Evolutionary conservation across 2,329 filamentous ascomycete species (phyloP).

Genomic region (Aspergillus eucalypticola): DNA sequence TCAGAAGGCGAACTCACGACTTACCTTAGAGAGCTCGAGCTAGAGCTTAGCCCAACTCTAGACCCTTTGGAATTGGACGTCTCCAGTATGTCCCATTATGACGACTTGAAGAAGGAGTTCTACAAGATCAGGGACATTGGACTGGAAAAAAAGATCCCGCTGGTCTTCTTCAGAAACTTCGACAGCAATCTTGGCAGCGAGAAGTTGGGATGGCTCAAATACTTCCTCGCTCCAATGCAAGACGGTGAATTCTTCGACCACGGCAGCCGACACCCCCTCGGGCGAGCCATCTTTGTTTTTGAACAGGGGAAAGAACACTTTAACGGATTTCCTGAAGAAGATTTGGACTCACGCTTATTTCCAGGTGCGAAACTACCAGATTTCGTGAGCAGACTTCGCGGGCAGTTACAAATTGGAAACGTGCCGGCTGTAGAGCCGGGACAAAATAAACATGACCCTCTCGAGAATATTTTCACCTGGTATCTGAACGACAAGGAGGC

Average conservation of each 20-base stretch:
- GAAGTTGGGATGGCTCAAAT: conserved; percentile 7
- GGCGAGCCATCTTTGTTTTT: conserved; percentile 5
- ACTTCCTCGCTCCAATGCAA: conserved; percentile 10
- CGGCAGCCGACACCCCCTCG: background rate
- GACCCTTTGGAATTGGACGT: no score
- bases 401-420: no score
- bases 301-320: background rate
- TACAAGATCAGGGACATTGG: background rate
- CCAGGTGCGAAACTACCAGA: background rate
- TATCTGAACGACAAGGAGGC: rapidly evolving
- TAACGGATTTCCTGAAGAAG: background rate
- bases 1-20: no score
- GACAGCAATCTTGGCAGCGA: background rate
- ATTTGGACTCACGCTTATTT: no score
- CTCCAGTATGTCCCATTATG: no score
- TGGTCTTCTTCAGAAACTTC: conserved; percentile 9
- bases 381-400: conserved; percentile 8
- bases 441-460: no score
- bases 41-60: no score
- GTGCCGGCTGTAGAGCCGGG: no score
- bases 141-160: background rate
- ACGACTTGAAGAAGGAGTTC: background rate
- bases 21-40: no score
- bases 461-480: no score
- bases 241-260: conserved; percentile 7